Evolutionary conservation across 164 flowering plant genomes (phyloP), one percentile per base, ranked within the genome.

Genomic region (Umbellularia californica): DNA sequence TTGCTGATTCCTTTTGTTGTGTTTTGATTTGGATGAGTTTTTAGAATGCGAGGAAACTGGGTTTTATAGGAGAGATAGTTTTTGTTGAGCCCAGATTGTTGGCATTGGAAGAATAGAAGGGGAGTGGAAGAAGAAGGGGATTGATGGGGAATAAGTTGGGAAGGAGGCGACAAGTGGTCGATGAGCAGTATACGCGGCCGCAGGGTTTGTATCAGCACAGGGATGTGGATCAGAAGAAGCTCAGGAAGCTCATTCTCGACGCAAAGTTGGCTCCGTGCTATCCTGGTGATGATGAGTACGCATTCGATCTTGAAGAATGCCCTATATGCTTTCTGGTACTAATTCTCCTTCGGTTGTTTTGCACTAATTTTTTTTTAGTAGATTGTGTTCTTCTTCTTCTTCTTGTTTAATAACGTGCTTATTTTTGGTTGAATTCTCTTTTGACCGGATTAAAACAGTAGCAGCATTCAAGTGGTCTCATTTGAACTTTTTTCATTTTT

Each of bases 231-330:
- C 88, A 88, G 47, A 95, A 95, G 90, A 95, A 92, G 88, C 92
- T 95, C 3, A 84, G 90, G 81, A 95, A 93, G 85, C 93, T 95
- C 22, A 95, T 93, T 68, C 90, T 95, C 65, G 98, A 92, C 72
- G 89, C 95, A 10, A 93, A 93, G 85, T 84, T 95, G 65, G 99
- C 99, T 20, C 99, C 99, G 17, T 95, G 99, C 75, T 95, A 84
- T 72, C 97, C 94, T 35, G 99, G 99, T 12, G 92, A 86, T 62
- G 99, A 95, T 22, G 98, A 92, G 15, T 79, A 82, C 73, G 65
- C 82, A 22, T 63, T 65, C 27, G 94, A 91, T 77, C 91, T 86
- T 35, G 98, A 95, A 81, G 99, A 95, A 77, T 95, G 98, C 77
- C 99, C 97, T 60, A 95, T 95, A 78, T 95, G 99, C 85, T 95